Percentiles rank a stretch among this genome's conserved stretches.
These are phyloP conservation scores for Saccharomycopsis fibuligera DNA, from an alignment of 805 yeast genomes.

Conservation along the genomic window DNA sequence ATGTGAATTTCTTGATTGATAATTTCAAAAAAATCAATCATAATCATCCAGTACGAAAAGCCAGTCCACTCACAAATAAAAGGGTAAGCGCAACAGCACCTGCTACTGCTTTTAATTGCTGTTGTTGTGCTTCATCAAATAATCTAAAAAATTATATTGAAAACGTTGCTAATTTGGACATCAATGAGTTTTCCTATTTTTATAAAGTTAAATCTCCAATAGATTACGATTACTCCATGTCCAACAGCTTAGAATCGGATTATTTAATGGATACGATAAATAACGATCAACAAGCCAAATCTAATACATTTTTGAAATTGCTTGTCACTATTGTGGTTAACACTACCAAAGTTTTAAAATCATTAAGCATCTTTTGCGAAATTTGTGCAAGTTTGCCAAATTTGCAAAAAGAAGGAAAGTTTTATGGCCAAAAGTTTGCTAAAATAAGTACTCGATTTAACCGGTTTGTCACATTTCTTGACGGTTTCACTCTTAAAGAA, in stretches of 20 bases:
- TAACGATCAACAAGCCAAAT: no score
- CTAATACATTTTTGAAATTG: no score
- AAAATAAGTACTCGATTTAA: no score
- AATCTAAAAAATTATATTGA: slow-evolving; percentile 3
- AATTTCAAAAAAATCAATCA: neutral
- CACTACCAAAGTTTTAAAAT: no score
- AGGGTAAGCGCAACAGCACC: neutral
- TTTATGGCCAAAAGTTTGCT: no score
- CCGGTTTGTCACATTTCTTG: no score
- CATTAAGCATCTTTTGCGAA: no score
- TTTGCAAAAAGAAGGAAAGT: no score
- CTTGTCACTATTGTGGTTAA: no score
- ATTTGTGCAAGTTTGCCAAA: no score
- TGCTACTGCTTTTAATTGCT: neutral
- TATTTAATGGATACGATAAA: no score
- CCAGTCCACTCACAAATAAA: neutral
- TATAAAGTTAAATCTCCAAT: slow-evolving; percentile 11
- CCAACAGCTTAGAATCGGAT: neutral
- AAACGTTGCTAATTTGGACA: slow-evolving; percentile 2
- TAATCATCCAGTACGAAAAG: neutral
- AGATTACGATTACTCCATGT: slow-evolving; percentile 13
- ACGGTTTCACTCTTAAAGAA: no score
- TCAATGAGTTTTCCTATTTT: slow-evolving; percentile 6
- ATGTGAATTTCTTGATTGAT: neutral
- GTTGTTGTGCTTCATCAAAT: neutral